Conservation (phyloP, 2,329 filamentous ascomycete genomes). For the Aspergillus japonicus region DNA sequence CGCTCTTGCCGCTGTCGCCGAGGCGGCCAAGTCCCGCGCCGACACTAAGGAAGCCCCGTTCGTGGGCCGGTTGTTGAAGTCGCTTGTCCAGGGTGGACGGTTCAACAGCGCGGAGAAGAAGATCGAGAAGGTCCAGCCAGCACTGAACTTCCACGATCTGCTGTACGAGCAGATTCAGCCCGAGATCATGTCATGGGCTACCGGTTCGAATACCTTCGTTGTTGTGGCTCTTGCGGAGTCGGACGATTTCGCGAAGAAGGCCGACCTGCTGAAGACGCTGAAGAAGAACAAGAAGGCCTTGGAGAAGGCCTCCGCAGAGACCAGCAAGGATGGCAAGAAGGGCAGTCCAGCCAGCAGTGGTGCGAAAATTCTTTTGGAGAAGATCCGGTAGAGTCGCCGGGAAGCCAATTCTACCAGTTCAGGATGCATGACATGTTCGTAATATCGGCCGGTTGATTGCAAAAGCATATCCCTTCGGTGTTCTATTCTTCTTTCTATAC, state of each 20-base stretch:
- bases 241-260: conserved; percentile 64
- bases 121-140: conserved; percentile 69
- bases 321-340: conserved; percentile 50
- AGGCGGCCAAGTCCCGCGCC: conserved; percentile 42
- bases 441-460: conserved; percentile 4
- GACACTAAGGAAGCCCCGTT: conserved; percentile 61
- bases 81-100: conserved; percentile 81
- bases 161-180: conserved; percentile 81
- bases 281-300: conserved; percentile 71
- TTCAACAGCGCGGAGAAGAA: conserved; percentile 74
- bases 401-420: background rate
- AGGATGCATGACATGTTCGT: background rate
- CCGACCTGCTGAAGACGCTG: conserved; percentile 67
- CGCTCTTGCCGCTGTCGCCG: conserved; percentile 67
- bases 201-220: conserved; percentile 80
- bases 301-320: conserved; percentile 55
- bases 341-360: conserved; percentile 47
- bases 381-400: conserved; percentile 28
- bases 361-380: conserved; percentile 40
- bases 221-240: conserved; percentile 78
- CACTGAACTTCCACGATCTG: conserved; percentile 74
- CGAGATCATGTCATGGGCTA: conserved; percentile 78
- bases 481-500: background rate
- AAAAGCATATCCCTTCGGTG: conserved; percentile 1
- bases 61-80: conserved; percentile 84